phyloP scores from a whole-genome alignment of 176 grass and related monocot genomes.

The Rhynchospora tenuis region DNA sequence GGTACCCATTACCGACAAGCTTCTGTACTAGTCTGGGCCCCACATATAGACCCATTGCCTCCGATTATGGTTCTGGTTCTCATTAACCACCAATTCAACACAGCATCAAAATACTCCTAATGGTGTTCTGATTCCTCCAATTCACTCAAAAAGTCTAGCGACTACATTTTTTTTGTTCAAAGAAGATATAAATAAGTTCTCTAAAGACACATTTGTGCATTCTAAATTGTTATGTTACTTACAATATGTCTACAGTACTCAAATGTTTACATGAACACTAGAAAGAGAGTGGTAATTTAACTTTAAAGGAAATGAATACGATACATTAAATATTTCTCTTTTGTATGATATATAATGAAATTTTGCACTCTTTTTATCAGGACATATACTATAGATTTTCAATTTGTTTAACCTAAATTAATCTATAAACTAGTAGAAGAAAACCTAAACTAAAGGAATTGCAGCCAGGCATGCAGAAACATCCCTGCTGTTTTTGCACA shows the following conservation, averaged over 20 bases:
- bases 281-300: neutral
- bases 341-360: neutral
- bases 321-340: neutral
- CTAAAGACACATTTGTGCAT: neutral
- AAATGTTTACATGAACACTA: neutral
- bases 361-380: neutral
- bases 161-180: neutral
- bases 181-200: neutral
- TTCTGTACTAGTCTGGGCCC: slow-evolving; percentile 79
- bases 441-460: slow-evolving; percentile 88
- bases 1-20: slow-evolving; percentile 63
- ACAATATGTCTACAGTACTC: neutral
- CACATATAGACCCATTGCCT: slow-evolving; percentile 92
- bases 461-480: slow-evolving; percentile 86
- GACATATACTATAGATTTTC: neutral
- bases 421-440: neutral
- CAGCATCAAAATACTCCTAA: neutral
- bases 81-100: neutral
- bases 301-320: neutral
- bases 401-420: neutral
- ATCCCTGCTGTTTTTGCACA: slow-evolving; percentile 70
- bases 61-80: slow-evolving; percentile 28
- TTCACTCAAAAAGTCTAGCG: neutral
- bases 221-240: neutral
- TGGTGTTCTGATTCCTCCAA: neutral